Evolutionary conservation across 192 early-diverging fungal species (phyloP), one percentile per base, ranked within the genome.

Genomic region (Coemansia sp.): DNA sequence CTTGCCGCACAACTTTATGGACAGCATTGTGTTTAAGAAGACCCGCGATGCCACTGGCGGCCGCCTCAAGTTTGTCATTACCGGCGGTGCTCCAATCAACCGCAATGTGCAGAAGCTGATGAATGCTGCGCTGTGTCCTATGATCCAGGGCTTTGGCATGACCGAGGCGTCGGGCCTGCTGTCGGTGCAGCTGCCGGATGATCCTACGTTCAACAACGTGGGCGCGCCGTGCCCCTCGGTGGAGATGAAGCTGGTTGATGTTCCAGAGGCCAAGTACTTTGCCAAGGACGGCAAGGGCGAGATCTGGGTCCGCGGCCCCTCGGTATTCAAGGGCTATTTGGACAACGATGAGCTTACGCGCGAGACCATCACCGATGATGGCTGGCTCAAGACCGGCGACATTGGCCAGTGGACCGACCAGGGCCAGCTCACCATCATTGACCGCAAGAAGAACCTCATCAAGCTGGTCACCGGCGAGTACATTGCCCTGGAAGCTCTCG

Each of bases 371-470:
- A 91, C 87, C 26, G 81, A 81, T 30, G 92, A 94, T 65, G 88
- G 88, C 11, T 96, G 94, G 94, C 63, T 96, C 41, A 86, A 81
- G 74, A 94, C 92, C 35, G 94, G 94, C 35, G 93, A 94, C 76
- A 90, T 97, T 70, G 95, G 86, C 50, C 88, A 94, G 79, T 90
- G 87, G 87, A 81, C 84, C 44, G 67, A 80, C 2, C 88, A 94
- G 52, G 93, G 93, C 30, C 82, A 88, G 50, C 69, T 98, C 15
- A 67, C 82, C 30, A 87, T 98, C 53, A 98, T 98, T 68, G 95
- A 98, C 66, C 85, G 95, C 50, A 90, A 86, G 60, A 98, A 96
- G 87, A 98, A 96, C 66, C 82, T 98, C 36, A 88, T 98, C 66
- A 98, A 96, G 63, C 77, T 94, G 49, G 79, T 84, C 11, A 84